Evolutionary conservation across 225 moss, liverwort and hornwort species (phyloP), one percentile per base, ranked within the genome.

Genomic region (Antitrichia curtipendula): DNA sequence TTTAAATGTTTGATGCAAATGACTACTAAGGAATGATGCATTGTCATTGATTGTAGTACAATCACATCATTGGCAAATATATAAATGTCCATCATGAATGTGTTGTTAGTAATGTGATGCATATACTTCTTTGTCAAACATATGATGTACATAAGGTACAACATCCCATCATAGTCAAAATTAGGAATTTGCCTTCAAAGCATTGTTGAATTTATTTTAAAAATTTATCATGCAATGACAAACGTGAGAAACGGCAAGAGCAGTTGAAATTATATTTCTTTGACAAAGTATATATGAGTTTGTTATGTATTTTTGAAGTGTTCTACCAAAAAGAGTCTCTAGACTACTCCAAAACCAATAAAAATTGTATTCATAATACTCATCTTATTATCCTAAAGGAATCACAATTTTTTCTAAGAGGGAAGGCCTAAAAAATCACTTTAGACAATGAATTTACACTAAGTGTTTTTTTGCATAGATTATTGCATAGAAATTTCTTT

Each of bases 361-460:
- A 6, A 38, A 68, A 68, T 0, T 10, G 1, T 68, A 21, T n/a
- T 6, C 6, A 22, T 66, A 22, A n/a, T n/a, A 7, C 38, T 68
- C 6, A 38, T 38, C 2, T 6, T n/a, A 36, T 1, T n/a, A 6
- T 21, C n/a, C 6, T n/a, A 68, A 38, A 68, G 11, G 2, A 68
- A 4, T 22, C 2, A 22, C 4, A 12, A 2, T n/a, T 38, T 38
- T 68, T 38, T 1, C 12, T 38, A 21, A 38, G 1, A 1, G 12
- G 0, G 4, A 66, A 21, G 66, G 12, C 7, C 12, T 66, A 66
- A 62, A 18, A 38, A 12, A 6, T 21, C 22, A 38, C 38, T 38
- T 21, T 5, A 0, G 36, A 36, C 20, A 36, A 59, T 65, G 12
- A 66, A n/a, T 66, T 65, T 66, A 34, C 64, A 34, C 1, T 22